phyloP scores from a whole-genome alignment of 768 basidiomycete species.

The Naganishia onofrii region DNA sequence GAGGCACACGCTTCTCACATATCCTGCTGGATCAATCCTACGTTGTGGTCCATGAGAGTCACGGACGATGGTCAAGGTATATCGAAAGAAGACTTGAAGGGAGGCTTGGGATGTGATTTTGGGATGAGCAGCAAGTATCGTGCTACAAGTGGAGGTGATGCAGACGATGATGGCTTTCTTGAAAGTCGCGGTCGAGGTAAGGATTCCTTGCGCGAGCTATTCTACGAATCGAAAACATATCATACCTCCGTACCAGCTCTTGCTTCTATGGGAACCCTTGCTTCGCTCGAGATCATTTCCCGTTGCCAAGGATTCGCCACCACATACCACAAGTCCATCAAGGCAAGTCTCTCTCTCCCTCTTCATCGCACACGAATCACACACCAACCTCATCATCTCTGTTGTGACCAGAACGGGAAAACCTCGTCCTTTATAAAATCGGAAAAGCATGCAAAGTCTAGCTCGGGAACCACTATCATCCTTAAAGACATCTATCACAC shows the following conservation, averaged over 20 bases:
- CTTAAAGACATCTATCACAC: conserved; percentile 81
- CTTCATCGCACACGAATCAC: neutral
- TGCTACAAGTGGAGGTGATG: neutral
- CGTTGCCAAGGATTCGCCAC: conserved; percentile 34
- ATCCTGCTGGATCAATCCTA: conserved; percentile 68
- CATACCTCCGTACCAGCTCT: conserved; percentile 61
- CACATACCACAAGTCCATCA: conserved; percentile 11
- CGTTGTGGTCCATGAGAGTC: conserved; percentile 79
- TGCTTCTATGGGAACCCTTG: conserved; percentile 75
- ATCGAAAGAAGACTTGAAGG: conserved; percentile 59
- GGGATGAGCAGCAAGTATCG: conserved; percentile 42
- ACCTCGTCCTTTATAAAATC: conserved; percentile 70
- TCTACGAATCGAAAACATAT: neutral
- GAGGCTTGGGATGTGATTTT: conserved; percentile 69
- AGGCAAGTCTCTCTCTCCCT: conserved; percentile 17
- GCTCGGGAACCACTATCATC: conserved; percentile 73
- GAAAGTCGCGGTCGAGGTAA: conserved; percentile 90
- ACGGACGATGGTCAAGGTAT: conserved; percentile 79
- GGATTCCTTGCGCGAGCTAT: neutral
- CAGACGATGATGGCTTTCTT: conserved; percentile 54
- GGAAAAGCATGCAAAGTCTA: conserved; percentile 69
- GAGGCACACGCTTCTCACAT: conserved; percentile 71
- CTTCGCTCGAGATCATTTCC: conserved; percentile 76
- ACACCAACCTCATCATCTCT: neutral
- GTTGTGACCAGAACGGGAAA: conserved; percentile 61